Base-by-base conservation (phyloP, 2,329 filamentous ascomycete species). In the Alternaria alternata region DNA sequence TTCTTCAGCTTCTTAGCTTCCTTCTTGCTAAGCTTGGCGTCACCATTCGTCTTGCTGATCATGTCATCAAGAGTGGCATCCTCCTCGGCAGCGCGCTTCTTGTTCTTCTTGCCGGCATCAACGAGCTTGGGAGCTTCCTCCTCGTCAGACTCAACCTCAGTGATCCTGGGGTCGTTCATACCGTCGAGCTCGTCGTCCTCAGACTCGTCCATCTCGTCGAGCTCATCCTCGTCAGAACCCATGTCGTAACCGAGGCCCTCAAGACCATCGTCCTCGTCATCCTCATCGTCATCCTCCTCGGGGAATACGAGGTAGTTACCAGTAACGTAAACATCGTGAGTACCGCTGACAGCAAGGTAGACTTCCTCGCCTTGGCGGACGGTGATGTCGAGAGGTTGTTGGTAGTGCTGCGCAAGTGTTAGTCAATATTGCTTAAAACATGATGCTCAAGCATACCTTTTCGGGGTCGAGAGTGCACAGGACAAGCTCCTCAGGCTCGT, bases 1-100 rank as follows among this genome's bases (percentile, higher is more conserved):
- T 97, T 97, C 89, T 96, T 96, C 67, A 94, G 87, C 87, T 97
- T 97, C 90, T 99, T 98, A 74, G 91, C 87, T 81, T 98, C 92
- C 85, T 97, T 97, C 87, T 97, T 97, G 87, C 89, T 94, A 65
- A 93, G 86, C 84, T 94, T 94, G 69, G 85, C 78, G 71, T 93
- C 90, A 67, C 88, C 87, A 65, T 86, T 85, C 65, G 82, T 81
- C 82, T 95, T 94, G 79, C 89, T 86, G 75, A 97, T 96, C 80
- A 97, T 82, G 67, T 92, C 91, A 72, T 97, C 94, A 26, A 97
- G 89, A 63, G 79, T 80, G 42, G 84, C 85, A 34, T 83, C 84
- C 36, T 83, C 84, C 41, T 83, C 83, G 47, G 94, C 94, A 42
- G 90, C 82, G 70, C 95, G 94, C 91, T 99, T 97, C 87, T 96